Percentiles rank a stretch among this genome's conserved stretches.
Conservation (phyloP, 1,139 yeast species). For the Pneumocystis canis region DNA sequence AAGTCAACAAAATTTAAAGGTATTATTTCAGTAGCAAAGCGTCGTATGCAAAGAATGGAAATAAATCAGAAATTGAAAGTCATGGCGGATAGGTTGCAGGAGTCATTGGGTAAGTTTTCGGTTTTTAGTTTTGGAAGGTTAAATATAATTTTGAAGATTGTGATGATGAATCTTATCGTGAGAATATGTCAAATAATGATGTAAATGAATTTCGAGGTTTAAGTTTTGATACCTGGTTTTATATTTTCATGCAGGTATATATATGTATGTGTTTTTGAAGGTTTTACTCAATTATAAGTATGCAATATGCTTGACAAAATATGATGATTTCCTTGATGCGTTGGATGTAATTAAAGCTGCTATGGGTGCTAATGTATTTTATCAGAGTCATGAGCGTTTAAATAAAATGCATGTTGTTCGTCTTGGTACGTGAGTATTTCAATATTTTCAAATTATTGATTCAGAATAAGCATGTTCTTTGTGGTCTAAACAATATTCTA, state of each 20-base stretch:
- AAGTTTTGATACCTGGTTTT: constrained; percentile 69
- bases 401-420: constrained; percentile 40
- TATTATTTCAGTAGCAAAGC: constrained; percentile 36
- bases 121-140: constrained; percentile 29
- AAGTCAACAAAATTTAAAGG: constrained; percentile 56
- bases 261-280: background rate
- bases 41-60: constrained; percentile 45
- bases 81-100: constrained; percentile 17
- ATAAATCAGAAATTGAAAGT: constrained; percentile 38
- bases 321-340: constrained; percentile 56
- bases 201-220: constrained; percentile 57
- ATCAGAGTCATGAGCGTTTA: constrained; percentile 41
- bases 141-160: constrained; percentile 21
- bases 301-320: constrained; percentile 48
- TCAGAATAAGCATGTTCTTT: constrained; percentile 39
- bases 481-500: constrained; percentile 37
- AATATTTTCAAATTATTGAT: background rate
- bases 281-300: constrained; percentile 23
- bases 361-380: constrained; percentile 59
- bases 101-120: constrained; percentile 9
- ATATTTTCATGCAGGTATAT: constrained; percentile 47
- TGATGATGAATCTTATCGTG: constrained; percentile 36
- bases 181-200: constrained; percentile 24
- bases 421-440: constrained; percentile 26
- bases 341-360: constrained; percentile 59